A percentile compares a stretch with the other conserved stretches of the same genome.
phyloP scores from a whole-genome alignment of 164 flowering plant species.

The Dillenia suffruticosa region DNA sequence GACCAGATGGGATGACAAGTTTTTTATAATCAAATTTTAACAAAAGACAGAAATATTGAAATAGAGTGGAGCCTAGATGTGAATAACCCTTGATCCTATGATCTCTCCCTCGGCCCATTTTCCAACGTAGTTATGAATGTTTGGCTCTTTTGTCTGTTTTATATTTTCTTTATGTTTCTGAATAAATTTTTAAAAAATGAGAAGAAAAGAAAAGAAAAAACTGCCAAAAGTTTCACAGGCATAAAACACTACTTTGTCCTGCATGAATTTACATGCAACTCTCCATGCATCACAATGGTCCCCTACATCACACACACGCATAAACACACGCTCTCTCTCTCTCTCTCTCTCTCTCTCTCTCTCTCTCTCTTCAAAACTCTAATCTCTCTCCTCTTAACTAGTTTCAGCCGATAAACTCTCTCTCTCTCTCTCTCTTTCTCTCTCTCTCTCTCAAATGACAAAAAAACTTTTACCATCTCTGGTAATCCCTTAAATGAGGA shows the following conservation, averaged over 20 bases:
- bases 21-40: no score
- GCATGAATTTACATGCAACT: slow-evolving; percentile 31
- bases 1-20: no score
- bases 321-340: no score
- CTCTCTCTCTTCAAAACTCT: background rate
- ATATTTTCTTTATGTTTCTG: no score
- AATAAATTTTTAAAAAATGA: no score
- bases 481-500: background rate
- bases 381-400: no score
- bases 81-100: no score
- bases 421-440: slow-evolving; percentile 2
- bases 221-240: background rate
- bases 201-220: slow-evolving; percentile 6
- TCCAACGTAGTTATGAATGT: no score
- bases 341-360: background rate
- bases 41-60: no score
- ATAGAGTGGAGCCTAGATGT: no score
- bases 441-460: background rate
- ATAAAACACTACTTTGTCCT: slow-evolving; percentile 29
- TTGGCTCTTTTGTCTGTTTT: background rate
- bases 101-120: no score
- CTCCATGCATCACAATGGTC: slow-evolving; percentile 23
- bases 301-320: slow-evolving; percentile 7
- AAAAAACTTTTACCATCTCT: background rate
- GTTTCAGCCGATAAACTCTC: background rate